Evolutionary conservation across 108 stramenopile species (phyloP).

Genomic region (Parietichytrium sp.): DNA sequence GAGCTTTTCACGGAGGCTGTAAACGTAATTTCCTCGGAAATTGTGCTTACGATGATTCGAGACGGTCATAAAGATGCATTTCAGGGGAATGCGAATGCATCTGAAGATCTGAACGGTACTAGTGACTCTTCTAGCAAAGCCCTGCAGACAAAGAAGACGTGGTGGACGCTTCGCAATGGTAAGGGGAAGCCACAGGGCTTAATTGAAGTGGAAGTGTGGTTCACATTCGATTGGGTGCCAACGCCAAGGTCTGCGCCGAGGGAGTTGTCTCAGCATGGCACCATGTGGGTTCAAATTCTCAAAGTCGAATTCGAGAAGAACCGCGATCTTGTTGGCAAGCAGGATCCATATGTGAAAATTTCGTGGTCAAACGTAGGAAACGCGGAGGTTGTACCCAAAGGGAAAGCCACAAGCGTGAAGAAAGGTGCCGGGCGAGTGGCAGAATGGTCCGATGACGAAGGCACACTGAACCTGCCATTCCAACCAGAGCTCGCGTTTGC

Average conservation of each 20-base stretch:
- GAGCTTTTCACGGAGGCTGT: too few relatives aligned
- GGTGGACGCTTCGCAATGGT: constrained; percentile 14
- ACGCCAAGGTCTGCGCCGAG: neutral
- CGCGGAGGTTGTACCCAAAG: neutral
- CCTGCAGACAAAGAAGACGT: too few relatives aligned
- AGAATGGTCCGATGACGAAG: neutral
- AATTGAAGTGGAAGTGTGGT: neutral
- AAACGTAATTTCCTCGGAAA: too few relatives aligned
- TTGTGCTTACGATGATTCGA: too few relatives aligned
- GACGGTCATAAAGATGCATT: too few relatives aligned
- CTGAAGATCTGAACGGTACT: too few relatives aligned
- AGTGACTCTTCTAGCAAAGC: too few relatives aligned
- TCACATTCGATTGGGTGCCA: constrained; percentile 21
- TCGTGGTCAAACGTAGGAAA: neutral
- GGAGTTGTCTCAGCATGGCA: neutral
- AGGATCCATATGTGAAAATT: neutral
- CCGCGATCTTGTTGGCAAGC: neutral
- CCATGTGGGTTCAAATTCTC: neutral
- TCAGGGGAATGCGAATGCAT: too few relatives aligned
- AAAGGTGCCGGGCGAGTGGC: neutral
- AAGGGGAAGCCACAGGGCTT: neutral
- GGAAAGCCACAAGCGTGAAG: neutral
- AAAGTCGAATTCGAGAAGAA: neutral
- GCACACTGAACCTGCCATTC: neutral
- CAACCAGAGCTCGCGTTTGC: constrained; percentile 12